These are phyloP conservation scores for Mortierella sp. DNA, from an alignment of 371 early-diverging fungal species.

Conservation along the genomic window DNA sequence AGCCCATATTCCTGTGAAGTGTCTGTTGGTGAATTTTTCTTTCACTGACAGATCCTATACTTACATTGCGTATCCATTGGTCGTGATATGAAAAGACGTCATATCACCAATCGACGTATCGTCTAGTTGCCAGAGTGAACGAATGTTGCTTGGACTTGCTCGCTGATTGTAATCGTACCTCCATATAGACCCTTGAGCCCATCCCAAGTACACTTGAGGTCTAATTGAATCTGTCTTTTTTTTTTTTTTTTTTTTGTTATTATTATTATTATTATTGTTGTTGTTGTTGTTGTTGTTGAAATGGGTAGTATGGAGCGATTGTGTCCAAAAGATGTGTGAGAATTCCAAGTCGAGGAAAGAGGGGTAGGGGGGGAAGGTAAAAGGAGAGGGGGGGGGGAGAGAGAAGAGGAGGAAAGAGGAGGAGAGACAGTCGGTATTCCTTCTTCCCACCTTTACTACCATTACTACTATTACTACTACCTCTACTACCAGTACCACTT, in stretches of 20 bases:
- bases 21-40: background rate
- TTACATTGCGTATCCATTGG: conserved; percentile 37
- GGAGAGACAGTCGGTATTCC: no score
- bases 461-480: no score
- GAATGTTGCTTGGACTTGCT: no score
- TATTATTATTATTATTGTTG: background rate
- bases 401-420: background rate
- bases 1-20: background rate
- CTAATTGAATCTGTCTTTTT: background rate
- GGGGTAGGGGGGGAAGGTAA: background rate
- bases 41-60: background rate
- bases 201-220: conserved; percentile 23
- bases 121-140: background rate
- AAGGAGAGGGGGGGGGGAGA: background rate
- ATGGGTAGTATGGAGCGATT: no score
- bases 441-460: no score
- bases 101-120: conserved; percentile 2
- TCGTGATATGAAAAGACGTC: conserved; percentile 36
- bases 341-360: background rate
- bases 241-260: background rate
- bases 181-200: conserved; percentile 22
- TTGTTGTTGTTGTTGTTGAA: no score
- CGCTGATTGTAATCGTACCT: conserved; percentile 4
- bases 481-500: no score
- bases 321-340: no score